Evolutionary conservation across 176 grass and related monocot genomes (phyloP).

Genomic region (Aegilops bicornis): DNA sequence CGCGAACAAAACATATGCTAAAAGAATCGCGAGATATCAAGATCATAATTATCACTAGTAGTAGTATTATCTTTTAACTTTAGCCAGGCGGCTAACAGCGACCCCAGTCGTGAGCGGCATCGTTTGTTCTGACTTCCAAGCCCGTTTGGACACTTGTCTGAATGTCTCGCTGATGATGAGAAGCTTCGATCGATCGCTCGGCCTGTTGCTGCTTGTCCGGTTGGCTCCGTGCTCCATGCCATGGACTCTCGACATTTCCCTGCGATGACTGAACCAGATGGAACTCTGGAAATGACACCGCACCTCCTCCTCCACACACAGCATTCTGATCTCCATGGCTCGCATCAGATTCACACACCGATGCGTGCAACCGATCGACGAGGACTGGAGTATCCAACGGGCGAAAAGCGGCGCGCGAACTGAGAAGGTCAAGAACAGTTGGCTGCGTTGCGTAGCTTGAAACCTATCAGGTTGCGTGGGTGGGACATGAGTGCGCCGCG

Average conservation of each 20-base stretch:
- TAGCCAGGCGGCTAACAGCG: background rate
- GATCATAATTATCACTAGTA: too few relatives aligned
- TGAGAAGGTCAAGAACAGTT: background rate
- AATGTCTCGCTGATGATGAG: background rate
- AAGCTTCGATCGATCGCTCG: background rate
- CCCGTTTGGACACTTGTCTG: background rate
- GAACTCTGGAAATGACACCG: too few relatives aligned
- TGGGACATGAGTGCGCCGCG: background rate
- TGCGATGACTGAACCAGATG: too few relatives aligned
- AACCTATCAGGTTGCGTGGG: background rate
- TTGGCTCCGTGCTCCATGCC: background rate
- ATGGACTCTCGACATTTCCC: background rate
- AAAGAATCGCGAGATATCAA: background rate
- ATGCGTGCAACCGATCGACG: background rate
- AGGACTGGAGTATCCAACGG: background rate
- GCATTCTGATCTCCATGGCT: background rate
- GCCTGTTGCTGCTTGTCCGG: background rate
- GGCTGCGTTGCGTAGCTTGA: background rate
- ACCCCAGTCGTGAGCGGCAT: constrained; percentile 7
- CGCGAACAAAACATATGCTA: background rate
- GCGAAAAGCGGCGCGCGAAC: too few relatives aligned
- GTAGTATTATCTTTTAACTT: background rate
- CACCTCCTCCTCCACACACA: background rate
- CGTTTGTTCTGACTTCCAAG: background rate
- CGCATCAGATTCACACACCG: background rate